Percentiles rank a stretch among this genome's conserved stretches.
Evolutionary conservation across 768 basidiomycete species (phyloP).

Genomic region (Lactarius trivialis): DNA sequence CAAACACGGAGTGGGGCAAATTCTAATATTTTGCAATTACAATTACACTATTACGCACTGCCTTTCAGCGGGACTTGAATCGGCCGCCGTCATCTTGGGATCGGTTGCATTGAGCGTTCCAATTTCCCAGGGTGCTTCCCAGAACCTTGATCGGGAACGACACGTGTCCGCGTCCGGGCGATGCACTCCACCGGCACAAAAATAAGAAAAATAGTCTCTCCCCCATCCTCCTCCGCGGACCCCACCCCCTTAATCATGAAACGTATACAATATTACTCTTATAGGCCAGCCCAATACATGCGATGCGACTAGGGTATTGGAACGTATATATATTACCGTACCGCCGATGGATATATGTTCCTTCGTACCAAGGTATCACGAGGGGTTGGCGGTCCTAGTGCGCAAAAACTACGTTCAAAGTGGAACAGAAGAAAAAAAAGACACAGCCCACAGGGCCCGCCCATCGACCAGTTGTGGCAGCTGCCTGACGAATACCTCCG

Average conservation of each 20-base stretch:
- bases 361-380: slow-evolving; percentile 17
- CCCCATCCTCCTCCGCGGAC: slow-evolving; percentile 15
- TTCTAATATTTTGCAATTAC: not conserved
- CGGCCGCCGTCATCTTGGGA: slow-evolving; percentile 8
- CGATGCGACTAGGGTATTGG: not conserved
- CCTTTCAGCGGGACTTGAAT: slow-evolving; percentile 15
- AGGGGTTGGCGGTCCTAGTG: slow-evolving; percentile 10
- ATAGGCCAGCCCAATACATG: not conserved
- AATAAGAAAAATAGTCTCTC: slow-evolving; percentile 13
- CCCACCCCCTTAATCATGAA: slow-evolving; percentile 7
- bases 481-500: slow-evolving; percentile 12
- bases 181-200: slow-evolving; percentile 11
- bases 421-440: not conserved
- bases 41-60: slow-evolving; percentile 17
- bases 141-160: slow-evolving; percentile 20
- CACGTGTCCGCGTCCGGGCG: slow-evolving; percentile 10
- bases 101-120: slow-evolving; percentile 10
- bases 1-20: not conserved
- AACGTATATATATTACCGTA: not conserved
- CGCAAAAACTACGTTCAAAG: slow-evolving; percentile 20
- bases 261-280: slow-evolving; percentile 7
- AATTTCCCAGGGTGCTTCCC: slow-evolving; percentile 18
- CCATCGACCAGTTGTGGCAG: slow-evolving; percentile 1
- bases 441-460: not conserved
- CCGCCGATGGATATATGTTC: not conserved